Evolutionary conservation across 805 yeast species (phyloP).

Genomic region (Saccharomyces eubayanus): DNA sequence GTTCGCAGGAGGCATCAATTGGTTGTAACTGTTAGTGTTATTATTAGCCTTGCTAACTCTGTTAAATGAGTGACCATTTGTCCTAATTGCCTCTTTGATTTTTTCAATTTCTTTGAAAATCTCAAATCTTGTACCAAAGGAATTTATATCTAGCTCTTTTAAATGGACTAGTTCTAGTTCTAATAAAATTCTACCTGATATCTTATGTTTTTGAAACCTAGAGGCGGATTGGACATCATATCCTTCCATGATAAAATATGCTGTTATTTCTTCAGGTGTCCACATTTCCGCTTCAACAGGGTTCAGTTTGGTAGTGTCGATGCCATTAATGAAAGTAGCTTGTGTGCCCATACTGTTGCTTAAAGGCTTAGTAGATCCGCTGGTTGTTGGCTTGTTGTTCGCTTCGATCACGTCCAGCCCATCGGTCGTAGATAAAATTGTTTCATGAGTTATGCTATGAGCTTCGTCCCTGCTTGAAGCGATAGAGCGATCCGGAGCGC

Average conservation of each 20-base stretch:
- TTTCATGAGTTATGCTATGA: constrained; percentile 12
- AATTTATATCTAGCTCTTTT: constrained; percentile 83
- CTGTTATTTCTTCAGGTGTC: constrained; percentile 81
- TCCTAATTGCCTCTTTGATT: constrained; percentile 30
- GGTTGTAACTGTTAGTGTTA: constrained; percentile 8
- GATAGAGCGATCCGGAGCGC: constrained; percentile 3
- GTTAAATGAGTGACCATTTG: neutral
- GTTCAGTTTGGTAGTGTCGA: constrained; percentile 32
- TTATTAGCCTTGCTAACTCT: neutral
- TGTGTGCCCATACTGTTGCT: neutral
- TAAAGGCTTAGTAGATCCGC: neutral
- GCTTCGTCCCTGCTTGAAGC: neutral
- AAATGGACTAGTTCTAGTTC: constrained; percentile 79
- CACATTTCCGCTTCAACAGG: constrained; percentile 51
- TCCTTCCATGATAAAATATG: constrained; percentile 64
- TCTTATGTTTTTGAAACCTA: constrained; percentile 78
- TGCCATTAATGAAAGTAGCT: constrained; percentile 8
- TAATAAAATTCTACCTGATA: constrained; percentile 76
- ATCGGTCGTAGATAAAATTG: constrained; percentile 13
- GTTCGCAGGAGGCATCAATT: constrained; percentile 38
- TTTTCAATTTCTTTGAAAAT: constrained; percentile 82
- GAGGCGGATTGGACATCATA: constrained; percentile 70
- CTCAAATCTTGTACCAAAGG: constrained; percentile 94
- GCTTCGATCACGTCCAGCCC: constrained; percentile 10
- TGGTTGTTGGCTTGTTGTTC: neutral